Percentiles rank a stretch among this genome's conserved stretches.
Evolutionary conservation across 305 asterid species (phyloP).

Genomic region (Galium porrigens): DNA sequence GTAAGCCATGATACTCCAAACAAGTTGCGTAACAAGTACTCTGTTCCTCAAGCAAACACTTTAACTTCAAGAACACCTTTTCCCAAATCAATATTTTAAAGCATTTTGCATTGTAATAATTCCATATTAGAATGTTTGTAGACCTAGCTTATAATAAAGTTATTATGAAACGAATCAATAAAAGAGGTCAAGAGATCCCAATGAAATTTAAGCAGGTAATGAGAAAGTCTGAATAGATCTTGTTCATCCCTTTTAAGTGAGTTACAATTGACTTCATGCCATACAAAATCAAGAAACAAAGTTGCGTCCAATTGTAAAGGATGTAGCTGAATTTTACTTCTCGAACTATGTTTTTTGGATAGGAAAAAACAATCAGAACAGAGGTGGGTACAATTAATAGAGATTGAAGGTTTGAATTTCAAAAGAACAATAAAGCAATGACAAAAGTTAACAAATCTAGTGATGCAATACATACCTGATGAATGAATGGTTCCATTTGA

Average conservation of each 20-base stretch:
- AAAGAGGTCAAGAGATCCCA: neutral
- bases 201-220: neutral
- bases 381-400: neutral
- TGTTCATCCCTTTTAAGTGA: neutral
- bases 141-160: neutral
- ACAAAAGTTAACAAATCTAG: neutral
- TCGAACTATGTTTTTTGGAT: neutral
- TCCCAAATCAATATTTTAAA: neutral
- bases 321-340: neutral
- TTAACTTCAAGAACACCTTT: neutral
- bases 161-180: neutral
- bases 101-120: neutral
- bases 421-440: neutral
- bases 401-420: neutral
- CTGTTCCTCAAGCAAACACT: neutral
- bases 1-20: constrained; percentile 10
- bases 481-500: constrained; percentile 88
- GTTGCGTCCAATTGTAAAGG: neutral
- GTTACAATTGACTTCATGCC: neutral
- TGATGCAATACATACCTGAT: constrained; percentile 52
- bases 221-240: neutral
- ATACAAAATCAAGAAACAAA: neutral
- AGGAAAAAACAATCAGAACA: constrained; percentile 3
- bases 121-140: neutral
- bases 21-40: neutral